These are phyloP conservation scores for Hippophae rhamnoides DNA, from an alignment of 306 rosid species.

Conservation along the genomic window DNA sequence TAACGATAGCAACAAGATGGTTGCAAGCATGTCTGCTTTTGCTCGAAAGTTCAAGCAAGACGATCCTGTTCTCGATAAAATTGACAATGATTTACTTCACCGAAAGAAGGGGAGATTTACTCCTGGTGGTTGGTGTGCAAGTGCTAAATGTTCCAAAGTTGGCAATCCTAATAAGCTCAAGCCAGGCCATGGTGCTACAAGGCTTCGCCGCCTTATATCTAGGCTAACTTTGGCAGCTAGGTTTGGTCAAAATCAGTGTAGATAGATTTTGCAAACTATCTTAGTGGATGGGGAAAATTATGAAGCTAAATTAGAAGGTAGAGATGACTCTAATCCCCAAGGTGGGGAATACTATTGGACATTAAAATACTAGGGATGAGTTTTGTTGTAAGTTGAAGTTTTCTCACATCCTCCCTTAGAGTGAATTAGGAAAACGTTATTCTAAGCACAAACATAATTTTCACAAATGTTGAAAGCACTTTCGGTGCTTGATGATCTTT, in stretches of 20 bases:
- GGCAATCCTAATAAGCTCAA: slow-evolving; percentile 57
- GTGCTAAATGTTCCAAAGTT: slow-evolving; percentile 57
- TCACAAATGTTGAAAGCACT: no score
- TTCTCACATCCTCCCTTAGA: no score
- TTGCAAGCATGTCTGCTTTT: slow-evolving; percentile 67
- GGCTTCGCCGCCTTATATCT: slow-evolving; percentile 47
- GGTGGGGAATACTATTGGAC: slow-evolving; percentile 4
- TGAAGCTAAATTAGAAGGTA: background rate
- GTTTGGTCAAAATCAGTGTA: slow-evolving; percentile 55
- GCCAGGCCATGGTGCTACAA: slow-evolving; percentile 60
- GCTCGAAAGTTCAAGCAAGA: slow-evolving; percentile 62
- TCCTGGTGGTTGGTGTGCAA: slow-evolving; percentile 85
- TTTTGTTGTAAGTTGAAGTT: background rate
- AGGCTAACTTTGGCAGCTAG: slow-evolving; percentile 29
- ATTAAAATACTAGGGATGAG: background rate
- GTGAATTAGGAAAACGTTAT: no score
- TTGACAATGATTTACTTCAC: slow-evolving; percentile 45
- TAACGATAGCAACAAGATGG: slow-evolving; percentile 63
- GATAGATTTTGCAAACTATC: slow-evolving; percentile 32
- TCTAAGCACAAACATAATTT: no score
- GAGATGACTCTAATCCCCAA: slow-evolving; percentile 1
- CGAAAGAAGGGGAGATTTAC: slow-evolving; percentile 45
- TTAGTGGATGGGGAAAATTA: slow-evolving; percentile 12
- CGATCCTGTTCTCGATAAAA: slow-evolving; percentile 51
- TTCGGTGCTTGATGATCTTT: no score